These are phyloP conservation scores for Pyrenochaeta sp. DNA, from an alignment of 2,329 filamentous ascomycete species.

Conservation along the genomic window DNA sequence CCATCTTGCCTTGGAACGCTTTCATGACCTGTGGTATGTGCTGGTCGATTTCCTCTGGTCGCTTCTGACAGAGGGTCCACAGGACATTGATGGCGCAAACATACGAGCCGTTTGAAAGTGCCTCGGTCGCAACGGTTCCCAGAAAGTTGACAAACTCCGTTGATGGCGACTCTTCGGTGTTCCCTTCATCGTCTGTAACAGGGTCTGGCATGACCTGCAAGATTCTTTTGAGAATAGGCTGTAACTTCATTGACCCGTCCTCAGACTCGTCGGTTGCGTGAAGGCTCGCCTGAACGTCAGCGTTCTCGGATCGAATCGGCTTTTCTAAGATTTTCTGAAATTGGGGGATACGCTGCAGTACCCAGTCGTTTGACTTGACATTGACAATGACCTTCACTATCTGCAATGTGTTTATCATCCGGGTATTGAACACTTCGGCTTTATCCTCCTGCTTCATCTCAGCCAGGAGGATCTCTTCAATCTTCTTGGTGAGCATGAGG, in stretches of 20 bases:
- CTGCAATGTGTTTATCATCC: constrained; percentile 92
- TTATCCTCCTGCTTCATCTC: constrained; percentile 65
- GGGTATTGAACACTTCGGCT: constrained; percentile 78
- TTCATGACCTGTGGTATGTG: constrained; percentile 93
- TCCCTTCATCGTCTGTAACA: constrained; percentile 83
- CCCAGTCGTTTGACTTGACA: constrained; percentile 89
- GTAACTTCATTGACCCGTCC: constrained; percentile 66
- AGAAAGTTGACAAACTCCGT: constrained; percentile 89
- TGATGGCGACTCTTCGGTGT: constrained; percentile 76
- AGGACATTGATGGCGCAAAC: constrained; percentile 90
- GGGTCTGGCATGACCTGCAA: constrained; percentile 85
- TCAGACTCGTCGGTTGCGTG: constrained; percentile 78
- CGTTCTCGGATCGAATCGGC: constrained; percentile 83
- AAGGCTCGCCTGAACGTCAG: constrained; percentile 92
- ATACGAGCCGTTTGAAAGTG: constrained; percentile 81
- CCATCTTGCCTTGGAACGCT: constrained; percentile 88
- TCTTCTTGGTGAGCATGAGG: constrained; percentile 82
- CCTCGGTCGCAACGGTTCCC: constrained; percentile 86
- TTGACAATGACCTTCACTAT: constrained; percentile 90
- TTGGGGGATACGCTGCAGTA: constrained; percentile 76
- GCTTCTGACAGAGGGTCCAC: constrained; percentile 88
- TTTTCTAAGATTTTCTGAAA: constrained; percentile 92
- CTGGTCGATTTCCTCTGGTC: constrained; percentile 85
- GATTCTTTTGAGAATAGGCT: constrained; percentile 80
- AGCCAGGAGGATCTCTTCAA: constrained; percentile 82